These are phyloP conservation scores for Phialophora tarda DNA, from an alignment of 2,329 filamentous ascomycete genomes.

Conservation along the genomic window DNA sequence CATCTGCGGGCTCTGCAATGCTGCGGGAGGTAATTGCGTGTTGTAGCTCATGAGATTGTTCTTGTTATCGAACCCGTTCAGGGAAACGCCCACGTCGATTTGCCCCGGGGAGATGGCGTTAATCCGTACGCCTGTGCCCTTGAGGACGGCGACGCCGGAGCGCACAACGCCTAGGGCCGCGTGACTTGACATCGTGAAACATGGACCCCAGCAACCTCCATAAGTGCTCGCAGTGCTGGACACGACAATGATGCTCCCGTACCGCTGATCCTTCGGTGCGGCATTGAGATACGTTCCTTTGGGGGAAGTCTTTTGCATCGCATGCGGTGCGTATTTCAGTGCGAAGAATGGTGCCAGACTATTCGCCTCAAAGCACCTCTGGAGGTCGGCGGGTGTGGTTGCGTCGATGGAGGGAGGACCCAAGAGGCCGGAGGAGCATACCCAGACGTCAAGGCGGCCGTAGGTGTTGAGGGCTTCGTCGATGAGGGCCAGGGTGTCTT, in stretches of 20 bases:
- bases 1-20: slow-evolving; percentile 57
- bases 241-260: slow-evolving; percentile 68
- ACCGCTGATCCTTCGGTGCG: slow-evolving; percentile 64
- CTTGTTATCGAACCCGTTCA: slow-evolving; percentile 52
- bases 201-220: slow-evolving; percentile 65
- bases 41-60: slow-evolving; percentile 49
- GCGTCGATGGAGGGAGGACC: slow-evolving; percentile 63
- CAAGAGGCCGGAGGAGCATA: slow-evolving; percentile 63
- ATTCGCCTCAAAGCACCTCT: slow-evolving; percentile 65
- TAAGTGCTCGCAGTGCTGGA: slow-evolving; percentile 63
- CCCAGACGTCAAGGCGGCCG: slow-evolving; percentile 66
- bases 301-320: slow-evolving; percentile 65
- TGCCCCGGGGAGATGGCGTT: slow-evolving; percentile 43
- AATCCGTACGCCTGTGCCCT: slow-evolving; percentile 41
- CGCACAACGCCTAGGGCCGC: slow-evolving; percentile 66
- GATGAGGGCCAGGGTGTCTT: slow-evolving; percentile 65
- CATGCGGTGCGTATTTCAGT: slow-evolving; percentile 67
- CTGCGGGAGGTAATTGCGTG: slow-evolving; percentile 62
- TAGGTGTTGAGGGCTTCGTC: slow-evolving; percentile 68
- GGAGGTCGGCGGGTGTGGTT: slow-evolving; percentile 62
- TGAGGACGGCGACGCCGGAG: slow-evolving; percentile 40
- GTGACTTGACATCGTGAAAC: slow-evolving; percentile 66
- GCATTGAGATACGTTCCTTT: slow-evolving; percentile 64
- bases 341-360: slow-evolving; percentile 68
- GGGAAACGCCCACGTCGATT: slow-evolving; percentile 37